A percentile compares a stretch with the other conserved stretches of the same genome.
Conservation (phyloP, 257 asterid genomes). For the Asclepias syriaca region DNA sequence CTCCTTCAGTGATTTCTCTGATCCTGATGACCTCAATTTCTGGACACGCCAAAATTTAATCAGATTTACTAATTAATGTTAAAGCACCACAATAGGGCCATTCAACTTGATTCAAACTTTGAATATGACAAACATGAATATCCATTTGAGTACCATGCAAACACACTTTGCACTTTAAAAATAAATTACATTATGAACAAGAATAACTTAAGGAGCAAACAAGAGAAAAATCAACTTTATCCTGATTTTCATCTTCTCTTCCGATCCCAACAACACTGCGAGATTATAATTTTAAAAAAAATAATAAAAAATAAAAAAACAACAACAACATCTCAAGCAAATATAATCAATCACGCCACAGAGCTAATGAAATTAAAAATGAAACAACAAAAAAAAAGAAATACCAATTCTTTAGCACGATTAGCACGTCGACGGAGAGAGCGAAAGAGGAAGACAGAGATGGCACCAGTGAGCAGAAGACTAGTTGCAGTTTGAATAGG, state of each 20-base stretch:
- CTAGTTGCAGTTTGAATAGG: constrained; percentile 77
- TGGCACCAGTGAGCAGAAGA: constrained; percentile 85
- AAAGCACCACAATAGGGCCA: background rate
- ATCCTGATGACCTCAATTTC: constrained; percentile 76
- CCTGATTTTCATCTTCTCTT: background rate
- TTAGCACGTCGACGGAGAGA: constrained; percentile 85
- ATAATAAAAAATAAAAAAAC: too few species aligned
- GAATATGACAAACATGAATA: background rate
- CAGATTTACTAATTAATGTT: constrained; percentile 3
- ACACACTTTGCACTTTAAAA: background rate
- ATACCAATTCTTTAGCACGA: constrained; percentile 71
- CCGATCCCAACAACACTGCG: background rate
- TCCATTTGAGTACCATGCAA: background rate
- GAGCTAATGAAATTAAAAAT: background rate
- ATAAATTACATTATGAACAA: background rate
- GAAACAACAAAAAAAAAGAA: too few species aligned
- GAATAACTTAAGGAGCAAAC: background rate
- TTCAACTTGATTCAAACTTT: constrained; percentile 3
- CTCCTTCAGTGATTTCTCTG: constrained; percentile 54
- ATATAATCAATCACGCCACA: background rate
- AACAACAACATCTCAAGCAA: background rate
- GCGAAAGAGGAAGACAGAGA: constrained; percentile 72
- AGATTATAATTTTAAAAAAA: background rate
- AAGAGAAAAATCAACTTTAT: background rate
- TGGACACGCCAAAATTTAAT: constrained; percentile 23